Percentiles rank a stretch among this genome's conserved stretches.
phyloP scores from a whole-genome alignment of 1,139 yeast genomes.

The Scheffersomyces stambukii region DNA sequence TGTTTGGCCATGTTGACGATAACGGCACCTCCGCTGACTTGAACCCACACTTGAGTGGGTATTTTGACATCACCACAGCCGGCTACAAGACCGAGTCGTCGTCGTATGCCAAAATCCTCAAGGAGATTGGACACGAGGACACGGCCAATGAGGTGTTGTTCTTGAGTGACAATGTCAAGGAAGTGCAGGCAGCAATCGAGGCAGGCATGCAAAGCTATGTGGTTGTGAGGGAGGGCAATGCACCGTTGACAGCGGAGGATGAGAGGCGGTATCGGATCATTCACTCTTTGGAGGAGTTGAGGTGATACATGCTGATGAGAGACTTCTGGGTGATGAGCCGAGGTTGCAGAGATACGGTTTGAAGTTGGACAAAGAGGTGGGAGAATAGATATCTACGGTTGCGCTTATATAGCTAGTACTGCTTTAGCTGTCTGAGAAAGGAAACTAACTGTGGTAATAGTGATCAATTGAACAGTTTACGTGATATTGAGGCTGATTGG shows the following conservation, averaged over 20 bases:
- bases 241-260: slow-evolving; percentile 39
- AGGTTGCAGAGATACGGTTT: neutral
- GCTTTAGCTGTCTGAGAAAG: too few species aligned
- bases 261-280: slow-evolving; percentile 16
- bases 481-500: too few species aligned
- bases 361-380: neutral
- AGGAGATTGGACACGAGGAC: slow-evolving; percentile 32
- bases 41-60: slow-evolving; percentile 53
- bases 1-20: slow-evolving; percentile 60
- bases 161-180: slow-evolving; percentile 69
- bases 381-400: neutral
- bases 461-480: too few species aligned
- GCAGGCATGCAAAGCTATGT: slow-evolving; percentile 61
- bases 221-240: slow-evolving; percentile 76
- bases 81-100: slow-evolving; percentile 61
- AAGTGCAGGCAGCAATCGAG: slow-evolving; percentile 65
- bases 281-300: slow-evolving; percentile 14
- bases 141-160: slow-evolving; percentile 46
- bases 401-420: neutral
- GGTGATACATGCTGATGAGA: slow-evolving; percentile 3
- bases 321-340: slow-evolving; percentile 1
- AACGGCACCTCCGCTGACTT: slow-evolving; percentile 38
- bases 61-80: slow-evolving; percentile 81
- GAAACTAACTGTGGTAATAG: too few species aligned
- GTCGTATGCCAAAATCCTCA: slow-evolving; percentile 59